These are phyloP conservation scores for Podila minutissima DNA, from an alignment of 192 early-diverging fungal species.

Conservation along the genomic window DNA sequence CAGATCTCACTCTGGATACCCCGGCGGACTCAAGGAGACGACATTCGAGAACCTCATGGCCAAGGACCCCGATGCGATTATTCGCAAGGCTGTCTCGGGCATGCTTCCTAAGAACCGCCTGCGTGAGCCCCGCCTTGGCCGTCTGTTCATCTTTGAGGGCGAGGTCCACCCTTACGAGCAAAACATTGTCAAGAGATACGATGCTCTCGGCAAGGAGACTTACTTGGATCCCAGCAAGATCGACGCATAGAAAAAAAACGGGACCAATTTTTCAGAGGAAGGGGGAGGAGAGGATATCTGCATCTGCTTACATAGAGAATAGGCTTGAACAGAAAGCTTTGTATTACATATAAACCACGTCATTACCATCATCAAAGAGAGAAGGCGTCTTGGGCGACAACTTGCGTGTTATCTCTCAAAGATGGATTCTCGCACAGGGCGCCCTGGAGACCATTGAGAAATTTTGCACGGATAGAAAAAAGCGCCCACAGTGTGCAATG, in stretches of 20 bases:
- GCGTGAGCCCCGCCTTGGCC: constrained; percentile 76
- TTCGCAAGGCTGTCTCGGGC: constrained; percentile 92
- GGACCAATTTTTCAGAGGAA: no score
- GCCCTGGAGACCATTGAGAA: not conserved
- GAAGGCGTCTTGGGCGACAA: not conserved
- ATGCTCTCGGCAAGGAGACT: constrained; percentile 54
- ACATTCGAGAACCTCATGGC: constrained; percentile 77
- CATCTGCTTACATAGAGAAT: not conserved
- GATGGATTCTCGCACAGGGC: no score
- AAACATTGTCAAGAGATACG: constrained; percentile 88
- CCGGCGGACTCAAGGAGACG: constrained; percentile 86
- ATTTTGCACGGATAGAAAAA: not conserved
- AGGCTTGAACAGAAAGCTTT: constrained; percentile 3
- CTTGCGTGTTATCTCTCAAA: no score
- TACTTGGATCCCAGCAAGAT: constrained; percentile 43
- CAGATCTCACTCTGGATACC: constrained; percentile 86
- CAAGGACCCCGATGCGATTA: constrained; percentile 80
- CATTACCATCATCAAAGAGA: not conserved
- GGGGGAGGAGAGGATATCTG: no score
- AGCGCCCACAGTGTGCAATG: no score
- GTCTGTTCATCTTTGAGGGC: constrained; percentile 87
- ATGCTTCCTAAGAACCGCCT: constrained; percentile 96
- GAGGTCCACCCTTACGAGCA: constrained; percentile 85
- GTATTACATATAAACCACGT: not conserved
- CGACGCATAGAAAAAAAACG: constrained; percentile 20